Base-by-base conservation (phyloP, 495 filamentous ascomycete species). In the Penicillium robsamsonii region DNA sequence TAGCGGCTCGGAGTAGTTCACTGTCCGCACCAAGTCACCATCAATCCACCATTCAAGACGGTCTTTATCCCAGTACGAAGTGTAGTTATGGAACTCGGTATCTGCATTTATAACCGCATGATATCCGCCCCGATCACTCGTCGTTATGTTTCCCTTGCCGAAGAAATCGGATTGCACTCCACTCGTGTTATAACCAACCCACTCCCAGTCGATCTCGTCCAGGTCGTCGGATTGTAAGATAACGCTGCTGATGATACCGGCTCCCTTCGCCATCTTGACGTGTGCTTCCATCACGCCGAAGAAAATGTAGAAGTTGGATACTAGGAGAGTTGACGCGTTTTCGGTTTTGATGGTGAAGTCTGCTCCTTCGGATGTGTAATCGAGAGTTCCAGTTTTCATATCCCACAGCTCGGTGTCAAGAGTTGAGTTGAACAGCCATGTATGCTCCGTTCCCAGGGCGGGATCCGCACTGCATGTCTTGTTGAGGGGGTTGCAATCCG, bases 121-220 rank as follows among this genome's bases (percentile, higher is more conserved):
- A 52, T 35, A 40, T 20, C 53, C 62, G 24, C 62, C 62, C 37
- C 89, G 87, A 69, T 92, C 82, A 69, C 89, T 92, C 5, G 79
- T 80, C 3, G 79, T 75, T 0, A 87, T 90, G 46, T 88, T 82
- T 7, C 89, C 91, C 70, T 94, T 91, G 67, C 88, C 87, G 65
- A 94, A 96, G 72, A 91, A 96, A 68, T 96, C 92, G 54, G 83
- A 87, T 72, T 95, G 87, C 4, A 92, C 86, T 49, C 82, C 73
- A 53, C 63, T 78, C 41, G 73, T 67, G 45, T 77, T 70, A 10
- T 65, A 74, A 41, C 79, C 78, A 40, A 75, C 65, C 74, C 77
- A 70, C 61, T 81, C 82, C 81, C 89, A 90, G 67, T 96, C 91
- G 61, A 96, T 90, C 72, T 96, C 91, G 68, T 96, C 91, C 11